Conservation (phyloP, 208 protist species). For the Acanthamoeba castellanii region DNA sequence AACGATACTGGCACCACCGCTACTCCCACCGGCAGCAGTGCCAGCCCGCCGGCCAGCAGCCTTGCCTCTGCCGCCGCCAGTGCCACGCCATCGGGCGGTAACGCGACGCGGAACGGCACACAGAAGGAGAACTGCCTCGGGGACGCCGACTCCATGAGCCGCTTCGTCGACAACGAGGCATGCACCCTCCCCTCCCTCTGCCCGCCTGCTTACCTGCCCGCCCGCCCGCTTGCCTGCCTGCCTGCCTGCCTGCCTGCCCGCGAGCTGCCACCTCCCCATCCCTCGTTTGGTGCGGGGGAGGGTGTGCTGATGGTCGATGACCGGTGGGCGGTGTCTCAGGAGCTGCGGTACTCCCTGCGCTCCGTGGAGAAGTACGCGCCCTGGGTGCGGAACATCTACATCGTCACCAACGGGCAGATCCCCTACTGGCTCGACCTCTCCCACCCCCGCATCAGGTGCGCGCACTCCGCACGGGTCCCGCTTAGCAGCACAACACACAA, state of each 20-base stretch:
- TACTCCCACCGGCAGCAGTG: not conserved
- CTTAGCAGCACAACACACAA: too few species aligned
- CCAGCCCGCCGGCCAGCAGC: too few species aligned
- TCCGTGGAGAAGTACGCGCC: constrained; percentile 94
- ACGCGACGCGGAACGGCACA: not conserved
- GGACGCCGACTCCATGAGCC: not conserved
- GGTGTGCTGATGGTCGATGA: too few species aligned
- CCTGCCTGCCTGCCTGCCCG: too few species aligned
- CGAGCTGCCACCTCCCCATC: too few species aligned
- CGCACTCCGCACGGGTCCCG: too few species aligned
- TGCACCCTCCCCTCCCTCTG: not conserved
- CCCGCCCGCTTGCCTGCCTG: not conserved
- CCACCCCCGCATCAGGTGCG: constrained; percentile 80
- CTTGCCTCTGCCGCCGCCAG: not conserved
- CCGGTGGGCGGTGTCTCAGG: too few species aligned
- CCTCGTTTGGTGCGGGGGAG: too few species aligned
- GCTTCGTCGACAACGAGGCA: not conserved
- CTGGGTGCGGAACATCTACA: constrained; percentile 95
- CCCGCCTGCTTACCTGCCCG: not conserved
- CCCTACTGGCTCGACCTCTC: constrained; percentile 83
- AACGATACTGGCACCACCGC: not conserved
- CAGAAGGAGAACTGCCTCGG: not conserved
- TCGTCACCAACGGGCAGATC: constrained; percentile 96
- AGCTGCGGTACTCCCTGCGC: constrained; percentile 95
- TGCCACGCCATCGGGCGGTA: not conserved